These are phyloP conservation scores for Solanum boliviense DNA, from an alignment of 257 asterid genomes.

Conservation along the genomic window DNA sequence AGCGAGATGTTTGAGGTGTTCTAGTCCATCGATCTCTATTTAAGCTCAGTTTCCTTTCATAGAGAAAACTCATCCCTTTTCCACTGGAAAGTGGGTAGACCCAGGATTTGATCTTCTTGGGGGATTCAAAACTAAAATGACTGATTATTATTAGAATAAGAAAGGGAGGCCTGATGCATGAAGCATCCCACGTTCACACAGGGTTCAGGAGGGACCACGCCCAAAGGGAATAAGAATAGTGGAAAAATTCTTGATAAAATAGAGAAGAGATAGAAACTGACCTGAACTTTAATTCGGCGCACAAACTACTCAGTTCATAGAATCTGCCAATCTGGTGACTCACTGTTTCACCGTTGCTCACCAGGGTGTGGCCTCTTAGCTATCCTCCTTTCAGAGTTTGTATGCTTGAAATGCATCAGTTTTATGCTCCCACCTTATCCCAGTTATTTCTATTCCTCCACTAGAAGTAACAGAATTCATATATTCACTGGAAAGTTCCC, in stretches of 20 bases:
- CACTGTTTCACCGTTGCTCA: background rate
- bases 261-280: background rate
- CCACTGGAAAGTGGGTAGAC: background rate
- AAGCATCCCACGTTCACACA: background rate
- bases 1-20: background rate
- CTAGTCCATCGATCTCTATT: background rate
- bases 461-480: background rate
- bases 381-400: background rate
- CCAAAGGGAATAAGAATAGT: background rate
- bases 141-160: background rate
- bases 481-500: background rate
- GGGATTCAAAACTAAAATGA: background rate
- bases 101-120: background rate
- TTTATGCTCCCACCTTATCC: background rate
- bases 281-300: background rate
- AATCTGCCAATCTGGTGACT: background rate
- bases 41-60: background rate
- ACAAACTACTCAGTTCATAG: background rate
- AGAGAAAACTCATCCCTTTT: background rate
- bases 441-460: background rate
- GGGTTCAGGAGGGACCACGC: background rate
- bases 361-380: background rate
- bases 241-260: background rate
- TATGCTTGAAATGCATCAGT: background rate
- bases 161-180: background rate